Evolutionary conservation across 805 yeast genomes (phyloP).

Genomic region (Saccharomyces jurei): DNA sequence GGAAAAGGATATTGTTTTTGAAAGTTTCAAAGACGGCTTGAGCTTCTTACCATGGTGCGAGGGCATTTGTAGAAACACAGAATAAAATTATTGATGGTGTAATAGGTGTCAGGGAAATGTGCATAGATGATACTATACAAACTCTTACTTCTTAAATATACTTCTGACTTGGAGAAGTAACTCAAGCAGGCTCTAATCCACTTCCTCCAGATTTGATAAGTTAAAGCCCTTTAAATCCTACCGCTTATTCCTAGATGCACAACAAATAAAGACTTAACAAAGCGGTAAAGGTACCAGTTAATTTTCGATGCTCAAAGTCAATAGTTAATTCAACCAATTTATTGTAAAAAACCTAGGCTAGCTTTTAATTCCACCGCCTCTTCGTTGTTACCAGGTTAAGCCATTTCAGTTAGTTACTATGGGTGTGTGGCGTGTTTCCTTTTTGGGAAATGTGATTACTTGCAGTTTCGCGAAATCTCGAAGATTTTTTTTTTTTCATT

Average conservation of each 20-base stretch:
- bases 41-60: slow-evolving; percentile 4
- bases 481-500: neutral
- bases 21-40: slow-evolving; percentile 15
- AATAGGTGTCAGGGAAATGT: neutral
- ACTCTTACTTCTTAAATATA: neutral
- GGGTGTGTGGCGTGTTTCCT: neutral
- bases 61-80: neutral
- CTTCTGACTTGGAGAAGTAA: neutral
- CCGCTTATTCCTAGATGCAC: neutral
- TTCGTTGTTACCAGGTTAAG: neutral
- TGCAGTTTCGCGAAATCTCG: neutral
- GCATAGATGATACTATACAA: neutral
- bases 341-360: neutral
- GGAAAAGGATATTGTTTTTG: slow-evolving; percentile 9
- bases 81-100: neutral
- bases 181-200: neutral
- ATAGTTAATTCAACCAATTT: neutral
- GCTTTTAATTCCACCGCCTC: neutral
- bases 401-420: neutral
- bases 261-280: neutral
- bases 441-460: neutral
- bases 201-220: neutral
- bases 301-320: neutral
- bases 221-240: neutral
- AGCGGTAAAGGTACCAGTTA: neutral